phyloP scores from a whole-genome alignment of 495 filamentous ascomycete species.

The Penicillium coprophilum region DNA sequence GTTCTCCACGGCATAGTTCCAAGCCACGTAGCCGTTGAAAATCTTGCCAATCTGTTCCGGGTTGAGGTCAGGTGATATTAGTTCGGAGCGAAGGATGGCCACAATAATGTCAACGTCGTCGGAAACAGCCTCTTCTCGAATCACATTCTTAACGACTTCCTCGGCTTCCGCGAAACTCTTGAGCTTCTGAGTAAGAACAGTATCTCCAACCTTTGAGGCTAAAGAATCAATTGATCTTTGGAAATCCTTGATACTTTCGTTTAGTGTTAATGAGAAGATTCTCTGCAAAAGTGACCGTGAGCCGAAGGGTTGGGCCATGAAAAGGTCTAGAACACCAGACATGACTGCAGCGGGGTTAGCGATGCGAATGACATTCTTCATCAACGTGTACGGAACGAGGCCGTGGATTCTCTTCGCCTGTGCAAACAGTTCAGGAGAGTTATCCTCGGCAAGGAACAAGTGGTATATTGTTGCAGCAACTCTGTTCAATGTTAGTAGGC shows the following conservation, averaged over 20 bases:
- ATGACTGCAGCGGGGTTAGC: slow-evolving; percentile 96
- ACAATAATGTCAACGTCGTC: slow-evolving; percentile 84
- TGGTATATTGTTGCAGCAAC: slow-evolving; percentile 96
- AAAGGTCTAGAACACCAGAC: slow-evolving; percentile 87
- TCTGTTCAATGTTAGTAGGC: slow-evolving; percentile 33
- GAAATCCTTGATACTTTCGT: slow-evolving; percentile 81
- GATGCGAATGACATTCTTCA: slow-evolving; percentile 96
- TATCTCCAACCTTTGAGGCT: slow-evolving; percentile 69
- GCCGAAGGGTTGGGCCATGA: slow-evolving; percentile 92
- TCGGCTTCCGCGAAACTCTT: slow-evolving; percentile 72
- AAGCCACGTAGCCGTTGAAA: slow-evolving; percentile 95
- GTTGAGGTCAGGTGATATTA: slow-evolving; percentile 65
- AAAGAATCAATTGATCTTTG: slow-evolving; percentile 83
- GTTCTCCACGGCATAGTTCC: slow-evolving; percentile 91
- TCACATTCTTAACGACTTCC: slow-evolving; percentile 68
- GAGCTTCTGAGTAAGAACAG: slow-evolving; percentile 76
- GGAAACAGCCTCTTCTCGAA: slow-evolving; percentile 65
- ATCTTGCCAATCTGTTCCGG: slow-evolving; percentile 74
- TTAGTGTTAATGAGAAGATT: slow-evolving; percentile 86
- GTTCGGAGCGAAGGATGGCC: slow-evolving; percentile 72
- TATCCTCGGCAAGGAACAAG: slow-evolving; percentile 95
- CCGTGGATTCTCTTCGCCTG: slow-evolving; percentile 93
- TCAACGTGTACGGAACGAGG: slow-evolving; percentile 82
- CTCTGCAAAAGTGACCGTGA: slow-evolving; percentile 86
- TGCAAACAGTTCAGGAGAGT: slow-evolving; percentile 92